Evolutionary conservation across 1,284 basidiomycete species (phyloP), one percentile per base, ranked within the genome.

Genomic region (Heimioporus retisporus): DNA sequence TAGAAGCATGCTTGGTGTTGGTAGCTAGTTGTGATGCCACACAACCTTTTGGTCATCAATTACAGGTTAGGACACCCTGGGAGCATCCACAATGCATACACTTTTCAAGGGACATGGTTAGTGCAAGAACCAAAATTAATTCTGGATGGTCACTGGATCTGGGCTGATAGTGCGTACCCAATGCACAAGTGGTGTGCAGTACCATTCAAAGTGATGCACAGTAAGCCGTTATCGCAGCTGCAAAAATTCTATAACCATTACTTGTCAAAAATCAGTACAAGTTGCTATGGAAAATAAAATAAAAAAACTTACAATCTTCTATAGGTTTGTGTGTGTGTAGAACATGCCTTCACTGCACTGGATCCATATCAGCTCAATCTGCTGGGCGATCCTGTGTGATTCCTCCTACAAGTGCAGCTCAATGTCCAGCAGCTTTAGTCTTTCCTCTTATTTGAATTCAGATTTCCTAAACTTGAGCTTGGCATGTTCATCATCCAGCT

Each of bases 81-180:
- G 2, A 70, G 69, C 2, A 14, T 69, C 2, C 61, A 70, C 31
- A 46, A 70, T 21, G 51, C 42, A 3, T 56, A 70, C 44, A 25
- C 25, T 13, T 70, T 71, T 6, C 56, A 61, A n/a, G 23, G 15
- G 31, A 71, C 43, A 18, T 1, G 54, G 2, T 44, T 67, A 1
- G 35, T 13, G 14, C n/a, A 59, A 7, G 2, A 60, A 4, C 21
- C 21, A 3, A 56, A 55, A 0, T 3, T 40, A 5, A 57, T 69
- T 11, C 44, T 59, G 0, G 14, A 55, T 1, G 21, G 18, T 4
- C 55, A 69, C 13, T 57, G 61, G 28, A 28, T 28, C 5, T 5
- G 5, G 28, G 28, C 28, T 28, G 28, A 28, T 28, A 28, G 28
- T 5, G 44, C 67, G 2, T 69, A 69, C 5, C 18, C n/a, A 1